phyloP scores from a whole-genome alignment of 805 yeast genomes.

The Starmerella tilneyi region DNA sequence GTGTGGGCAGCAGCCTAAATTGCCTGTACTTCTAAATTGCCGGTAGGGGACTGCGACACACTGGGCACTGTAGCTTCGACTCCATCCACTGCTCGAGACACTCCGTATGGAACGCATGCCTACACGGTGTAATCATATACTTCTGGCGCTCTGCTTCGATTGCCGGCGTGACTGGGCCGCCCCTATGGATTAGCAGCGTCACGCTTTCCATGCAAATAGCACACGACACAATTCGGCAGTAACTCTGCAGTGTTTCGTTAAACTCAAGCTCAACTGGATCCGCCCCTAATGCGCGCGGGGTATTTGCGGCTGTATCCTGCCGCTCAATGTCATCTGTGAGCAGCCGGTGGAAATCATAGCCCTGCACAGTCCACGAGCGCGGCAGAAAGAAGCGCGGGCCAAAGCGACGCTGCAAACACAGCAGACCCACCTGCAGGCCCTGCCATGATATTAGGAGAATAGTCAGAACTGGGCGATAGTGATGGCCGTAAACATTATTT shows the following conservation, averaged over 20 bases:
- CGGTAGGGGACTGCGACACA: constrained; percentile 5
- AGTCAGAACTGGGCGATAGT: background rate
- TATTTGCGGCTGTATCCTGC: background rate
- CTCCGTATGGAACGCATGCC: constrained; percentile 4
- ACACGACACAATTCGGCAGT: constrained; percentile 3
- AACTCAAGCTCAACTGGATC: background rate
- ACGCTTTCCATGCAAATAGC: constrained; percentile 4
- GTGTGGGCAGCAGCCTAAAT: too few relatives aligned
- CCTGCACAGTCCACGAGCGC: constrained; percentile 3
- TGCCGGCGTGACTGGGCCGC: constrained; percentile 2
- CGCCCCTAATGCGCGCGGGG: background rate
- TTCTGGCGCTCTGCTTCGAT: constrained; percentile 3
- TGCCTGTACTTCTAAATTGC: too few relatives aligned
- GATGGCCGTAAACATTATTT: background rate
- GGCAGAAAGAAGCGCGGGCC: constrained; percentile 9
- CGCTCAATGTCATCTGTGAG: constrained; percentile 1
- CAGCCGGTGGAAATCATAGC: constrained; percentile 3
- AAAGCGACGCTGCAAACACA: background rate
- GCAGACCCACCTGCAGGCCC: background rate
- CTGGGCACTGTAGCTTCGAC: constrained; percentile 7
- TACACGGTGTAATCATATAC: constrained; percentile 3
- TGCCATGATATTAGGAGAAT: background rate
- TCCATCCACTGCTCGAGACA: constrained; percentile 7
- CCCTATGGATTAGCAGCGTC: constrained; percentile 1
- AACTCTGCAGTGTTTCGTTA: constrained; percentile 1